phyloP scores from a whole-genome alignment of 495 filamentous ascomycete genomes.

The Tuber magnatum region DNA sequence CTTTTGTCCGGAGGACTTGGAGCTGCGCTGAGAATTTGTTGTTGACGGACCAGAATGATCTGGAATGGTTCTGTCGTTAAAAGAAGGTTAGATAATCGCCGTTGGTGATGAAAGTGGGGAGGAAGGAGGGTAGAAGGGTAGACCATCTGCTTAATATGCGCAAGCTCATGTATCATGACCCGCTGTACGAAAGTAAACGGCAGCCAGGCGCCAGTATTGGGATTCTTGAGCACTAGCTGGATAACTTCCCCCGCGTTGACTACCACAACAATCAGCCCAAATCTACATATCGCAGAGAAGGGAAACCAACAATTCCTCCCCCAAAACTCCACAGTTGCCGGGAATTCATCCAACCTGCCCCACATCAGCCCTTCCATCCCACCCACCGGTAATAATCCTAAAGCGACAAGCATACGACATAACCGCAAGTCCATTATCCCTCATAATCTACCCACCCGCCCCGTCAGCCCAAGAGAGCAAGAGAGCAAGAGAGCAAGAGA shows the following conservation, averaged over 20 bases:
- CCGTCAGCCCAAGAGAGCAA: constrained; percentile 5
- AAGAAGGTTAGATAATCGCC: background rate
- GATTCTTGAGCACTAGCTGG: constrained; percentile 65
- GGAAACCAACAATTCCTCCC: constrained; percentile 35
- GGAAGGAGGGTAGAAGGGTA: constrained; percentile 1
- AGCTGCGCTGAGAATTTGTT: constrained; percentile 61
- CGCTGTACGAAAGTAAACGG: constrained; percentile 70
- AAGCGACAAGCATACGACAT: constrained; percentile 46
- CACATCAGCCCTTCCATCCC: constrained; percentile 3
- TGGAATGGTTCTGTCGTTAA: constrained; percentile 54
- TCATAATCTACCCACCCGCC: constrained; percentile 52
- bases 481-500: no score
- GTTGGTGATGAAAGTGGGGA: background rate
- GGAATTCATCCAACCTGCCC: constrained; percentile 60
- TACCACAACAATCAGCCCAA: constrained; percentile 7
- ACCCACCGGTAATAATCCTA: background rate
- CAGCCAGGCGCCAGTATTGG: constrained; percentile 57
- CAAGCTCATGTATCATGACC: constrained; percentile 59
- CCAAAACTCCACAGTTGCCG: constrained; percentile 62
- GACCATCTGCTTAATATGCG: constrained; percentile 72
- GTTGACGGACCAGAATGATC: constrained; percentile 64
- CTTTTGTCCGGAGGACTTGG: constrained; percentile 54
- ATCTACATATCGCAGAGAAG: background rate
- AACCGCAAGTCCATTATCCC: constrained; percentile 57
- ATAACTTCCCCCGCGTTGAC: constrained; percentile 77